Evolutionary conservation across 2,329 filamentous ascomycete species (phyloP).

Genomic region (Calonectria leucothoes): DNA sequence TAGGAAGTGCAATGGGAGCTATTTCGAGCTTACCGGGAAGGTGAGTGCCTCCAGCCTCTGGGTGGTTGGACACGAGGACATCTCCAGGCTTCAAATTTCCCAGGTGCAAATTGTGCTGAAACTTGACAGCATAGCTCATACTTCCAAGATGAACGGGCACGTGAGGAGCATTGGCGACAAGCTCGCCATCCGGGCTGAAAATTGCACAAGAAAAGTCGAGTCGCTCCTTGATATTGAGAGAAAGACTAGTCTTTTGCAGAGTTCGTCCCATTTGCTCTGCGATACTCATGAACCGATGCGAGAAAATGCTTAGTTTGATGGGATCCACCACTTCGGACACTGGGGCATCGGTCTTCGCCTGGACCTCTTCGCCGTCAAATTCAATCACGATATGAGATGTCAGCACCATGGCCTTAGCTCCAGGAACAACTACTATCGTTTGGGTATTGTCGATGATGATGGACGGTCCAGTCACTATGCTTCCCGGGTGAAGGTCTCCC

Average conservation of each 20-base stretch:
- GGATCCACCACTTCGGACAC: slow-evolving; percentile 65
- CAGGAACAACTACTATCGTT: slow-evolving; percentile 42
- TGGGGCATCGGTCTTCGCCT: neutral
- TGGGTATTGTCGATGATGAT: slow-evolving; percentile 46
- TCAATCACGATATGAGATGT: slow-evolving; percentile 42
- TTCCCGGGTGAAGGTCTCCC: slow-evolving; percentile 2
- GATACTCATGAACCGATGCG: slow-evolving; percentile 83
- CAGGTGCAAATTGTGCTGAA: slow-evolving; percentile 75
- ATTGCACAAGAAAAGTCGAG: slow-evolving; percentile 83
- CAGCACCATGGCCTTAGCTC: slow-evolving; percentile 41
- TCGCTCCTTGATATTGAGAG: slow-evolving; percentile 82
- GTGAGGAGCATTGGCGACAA: slow-evolving; percentile 81
- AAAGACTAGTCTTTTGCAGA: slow-evolving; percentile 79
- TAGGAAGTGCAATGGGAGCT: too few species aligned
- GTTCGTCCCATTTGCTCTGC: slow-evolving; percentile 84
- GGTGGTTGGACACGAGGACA: slow-evolving; percentile 74
- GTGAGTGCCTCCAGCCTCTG: slow-evolving; percentile 43
- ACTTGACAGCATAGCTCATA: slow-evolving; percentile 80
- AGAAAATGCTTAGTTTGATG: slow-evolving; percentile 79
- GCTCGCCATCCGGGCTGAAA: slow-evolving; percentile 76
- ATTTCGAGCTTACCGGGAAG: slow-evolving; percentile 12
- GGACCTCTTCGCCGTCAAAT: neutral
- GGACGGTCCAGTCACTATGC: slow-evolving; percentile 42
- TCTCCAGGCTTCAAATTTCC: slow-evolving; percentile 76
- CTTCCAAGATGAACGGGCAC: slow-evolving; percentile 81